Conservation (phyloP, 2,329 filamentous ascomycete species). For the Westerdykella ornata region DNA sequence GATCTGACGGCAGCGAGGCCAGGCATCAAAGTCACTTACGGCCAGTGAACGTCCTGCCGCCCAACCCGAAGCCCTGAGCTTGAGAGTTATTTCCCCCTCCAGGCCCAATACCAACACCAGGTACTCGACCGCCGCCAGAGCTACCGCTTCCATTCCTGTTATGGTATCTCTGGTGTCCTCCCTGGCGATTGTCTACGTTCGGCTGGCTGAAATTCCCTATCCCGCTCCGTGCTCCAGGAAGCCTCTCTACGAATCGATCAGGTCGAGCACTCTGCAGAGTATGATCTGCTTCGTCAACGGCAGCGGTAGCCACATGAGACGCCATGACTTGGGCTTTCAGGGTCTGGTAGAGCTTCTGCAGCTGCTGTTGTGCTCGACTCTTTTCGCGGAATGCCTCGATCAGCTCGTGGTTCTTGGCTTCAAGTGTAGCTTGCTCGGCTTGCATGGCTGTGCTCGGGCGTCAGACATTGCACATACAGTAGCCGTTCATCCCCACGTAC, state of each 20-base stretch:
- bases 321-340: conserved; percentile 52
- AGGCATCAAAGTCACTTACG: conserved; percentile 14
- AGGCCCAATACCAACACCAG: conserved; percentile 11
- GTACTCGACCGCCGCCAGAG: conserved; percentile 21
- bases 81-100: conserved; percentile 17
- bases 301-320: conserved; percentile 50
- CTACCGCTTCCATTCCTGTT: conserved; percentile 19
- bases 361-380: conserved; percentile 59
- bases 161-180: conserved; percentile 11
- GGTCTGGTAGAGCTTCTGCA: conserved; percentile 55
- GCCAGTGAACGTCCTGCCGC: conserved; percentile 10
- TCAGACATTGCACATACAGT: too few relatives aligned
- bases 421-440: conserved; percentile 55
- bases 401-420: conserved; percentile 67
- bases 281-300: conserved; percentile 42
- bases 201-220: conserved; percentile 18
- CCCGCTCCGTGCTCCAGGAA: conserved; percentile 26
- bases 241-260: conserved; percentile 25
- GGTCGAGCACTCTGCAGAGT: conserved; percentile 20
- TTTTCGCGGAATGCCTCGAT: conserved; percentile 62
- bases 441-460: conserved; percentile 46
- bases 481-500: conserved; percentile 38
- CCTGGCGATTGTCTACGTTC: conserved; percentile 8
- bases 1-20: too few relatives aligned
- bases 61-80: conserved; percentile 14